Conservation (phyloP, 495 filamentous ascomycete species). For the Tuber calosporum region DNA sequence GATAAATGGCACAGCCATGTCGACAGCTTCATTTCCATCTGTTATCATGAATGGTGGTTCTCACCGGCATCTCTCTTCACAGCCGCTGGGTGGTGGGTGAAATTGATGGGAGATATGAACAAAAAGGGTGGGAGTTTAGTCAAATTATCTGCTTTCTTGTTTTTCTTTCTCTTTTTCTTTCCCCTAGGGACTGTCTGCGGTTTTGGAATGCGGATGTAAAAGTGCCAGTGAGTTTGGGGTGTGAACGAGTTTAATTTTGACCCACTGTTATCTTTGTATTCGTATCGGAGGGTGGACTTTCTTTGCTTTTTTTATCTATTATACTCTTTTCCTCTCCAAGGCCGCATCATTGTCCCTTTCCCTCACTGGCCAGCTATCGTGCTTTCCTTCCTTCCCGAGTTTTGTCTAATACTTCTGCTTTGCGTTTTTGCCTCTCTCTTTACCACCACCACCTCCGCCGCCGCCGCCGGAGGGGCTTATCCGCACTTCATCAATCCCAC, state of each 20-base stretch:
- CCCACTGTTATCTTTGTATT: constrained; percentile 25
- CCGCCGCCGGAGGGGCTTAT: neutral
- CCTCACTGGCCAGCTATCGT: neutral
- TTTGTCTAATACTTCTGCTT: neutral
- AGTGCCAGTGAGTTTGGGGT: constrained; percentile 23
- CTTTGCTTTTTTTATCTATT: constrained; percentile 13
- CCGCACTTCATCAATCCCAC: neutral
- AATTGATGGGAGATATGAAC: neutral
- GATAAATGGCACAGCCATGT: constrained; percentile 25
- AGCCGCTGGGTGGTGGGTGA: constrained; percentile 30
- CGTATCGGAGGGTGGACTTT: constrained; percentile 10
- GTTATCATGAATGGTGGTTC: constrained; percentile 31
- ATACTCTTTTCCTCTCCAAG: constrained; percentile 4
- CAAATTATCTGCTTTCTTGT: constrained; percentile 17
- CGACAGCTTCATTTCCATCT: constrained; percentile 37
- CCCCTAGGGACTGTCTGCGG: constrained; percentile 31
- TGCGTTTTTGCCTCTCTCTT: neutral
- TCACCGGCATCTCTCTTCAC: constrained; percentile 32
- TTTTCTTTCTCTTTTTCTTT: constrained; percentile 26
- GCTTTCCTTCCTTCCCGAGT: neutral
- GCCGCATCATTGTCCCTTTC: neutral
- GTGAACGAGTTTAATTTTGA: constrained; percentile 36
- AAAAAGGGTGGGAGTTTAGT: constrained; percentile 5
- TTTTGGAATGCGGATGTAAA: constrained; percentile 38
- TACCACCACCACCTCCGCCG: too few species aligned